A percentile compares a stretch with the other conserved stretches of the same genome.
phyloP scores from a whole-genome alignment of 257 asterid genomes.

The Lavandula angustifolia region DNA sequence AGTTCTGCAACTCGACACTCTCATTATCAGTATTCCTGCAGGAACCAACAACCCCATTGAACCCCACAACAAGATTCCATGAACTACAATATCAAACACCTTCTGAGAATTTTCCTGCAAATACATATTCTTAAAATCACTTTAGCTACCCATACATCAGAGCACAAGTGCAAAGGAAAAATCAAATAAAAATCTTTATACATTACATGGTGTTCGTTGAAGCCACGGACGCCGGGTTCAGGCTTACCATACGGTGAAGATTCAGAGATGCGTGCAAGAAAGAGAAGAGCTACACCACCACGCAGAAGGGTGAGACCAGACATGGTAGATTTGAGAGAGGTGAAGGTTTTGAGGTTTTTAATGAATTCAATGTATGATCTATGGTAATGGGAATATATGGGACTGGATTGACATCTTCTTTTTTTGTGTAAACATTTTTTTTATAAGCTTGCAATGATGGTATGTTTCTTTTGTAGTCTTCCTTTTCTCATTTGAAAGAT shows the following conservation, averaged over 20 bases:
- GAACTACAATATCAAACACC: constrained; percentile 56
- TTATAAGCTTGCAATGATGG: constrained; percentile 38
- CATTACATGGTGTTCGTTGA: constrained; percentile 28
- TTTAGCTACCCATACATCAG: not conserved
- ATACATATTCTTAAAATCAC: not conserved
- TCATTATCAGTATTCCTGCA: constrained; percentile 60
- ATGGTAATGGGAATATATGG: constrained; percentile 5
- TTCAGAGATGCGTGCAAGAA: constrained; percentile 31
- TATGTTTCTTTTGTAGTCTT: constrained; percentile 23
- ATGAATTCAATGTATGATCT: constrained; percentile 16
- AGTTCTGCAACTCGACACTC: constrained; percentile 49
- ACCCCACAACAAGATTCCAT: constrained; percentile 80
- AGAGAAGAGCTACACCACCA: constrained; percentile 25
- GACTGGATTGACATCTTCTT: constrained; percentile 23
- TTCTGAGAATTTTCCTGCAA: constrained; percentile 51
- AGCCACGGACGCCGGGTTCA: constrained; percentile 17
- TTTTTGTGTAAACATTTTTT: not conserved
- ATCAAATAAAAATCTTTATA: not conserved
- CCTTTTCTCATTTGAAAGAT: constrained; percentile 19
- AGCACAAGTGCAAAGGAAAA: not conserved
- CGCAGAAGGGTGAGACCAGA: constrained; percentile 22
- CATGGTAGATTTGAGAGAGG: not conserved
- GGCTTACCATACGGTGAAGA: constrained; percentile 34
- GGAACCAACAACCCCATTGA: constrained; percentile 84
- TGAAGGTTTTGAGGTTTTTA: constrained; percentile 5